phyloP scores from a whole-genome alignment of 2,329 filamentous ascomycete genomes.

The Zymoseptoria pseudotritici region DNA sequence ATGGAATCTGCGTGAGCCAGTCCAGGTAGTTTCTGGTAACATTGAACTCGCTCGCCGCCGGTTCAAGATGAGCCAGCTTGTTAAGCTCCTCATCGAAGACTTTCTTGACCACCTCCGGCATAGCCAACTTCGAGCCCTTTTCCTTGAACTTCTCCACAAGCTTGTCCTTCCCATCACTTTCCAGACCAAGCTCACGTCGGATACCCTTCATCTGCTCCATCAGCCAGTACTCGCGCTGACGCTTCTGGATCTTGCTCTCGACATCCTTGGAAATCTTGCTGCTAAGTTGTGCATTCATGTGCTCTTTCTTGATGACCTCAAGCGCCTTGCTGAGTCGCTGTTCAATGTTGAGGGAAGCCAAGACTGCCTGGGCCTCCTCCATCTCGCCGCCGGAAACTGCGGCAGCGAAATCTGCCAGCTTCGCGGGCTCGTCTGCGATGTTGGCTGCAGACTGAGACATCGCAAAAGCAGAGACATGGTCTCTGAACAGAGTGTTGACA shows the following conservation, averaged over 20 bases:
- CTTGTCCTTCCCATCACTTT: constrained; percentile 97
- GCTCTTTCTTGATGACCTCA: constrained; percentile 90
- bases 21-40: constrained; percentile 97
- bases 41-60: constrained; percentile 95
- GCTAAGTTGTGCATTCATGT: constrained; percentile 95
- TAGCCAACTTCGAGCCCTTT: constrained; percentile 84
- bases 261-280: constrained; percentile 98
- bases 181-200: constrained; percentile 85
- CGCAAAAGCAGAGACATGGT: constrained; percentile 95
- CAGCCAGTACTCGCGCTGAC: constrained; percentile 94
- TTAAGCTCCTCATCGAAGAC: constrained; percentile 98
- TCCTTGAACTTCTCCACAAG: constrained; percentile 96
- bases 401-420: constrained; percentile 92
- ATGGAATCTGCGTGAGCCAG: constrained; percentile 97
- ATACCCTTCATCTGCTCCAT: constrained; percentile 99
- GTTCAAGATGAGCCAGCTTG: constrained; percentile 91
- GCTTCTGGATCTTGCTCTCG: constrained; percentile 93
- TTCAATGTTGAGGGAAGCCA: constrained; percentile 84
- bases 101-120: constrained; percentile 94
- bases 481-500: constrained; percentile 89
- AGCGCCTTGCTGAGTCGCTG: constrained; percentile 86
- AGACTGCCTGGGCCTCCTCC: constrained; percentile 82
- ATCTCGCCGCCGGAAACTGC: constrained; percentile 93
- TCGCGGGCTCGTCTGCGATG: constrained; percentile 87
- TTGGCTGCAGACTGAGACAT: constrained; percentile 94